Percentiles rank a stretch among this genome's conserved stretches.
These are phyloP conservation scores for Cajanus cajan DNA, from an alignment of 306 rosid species.

Conservation along the genomic window DNA sequence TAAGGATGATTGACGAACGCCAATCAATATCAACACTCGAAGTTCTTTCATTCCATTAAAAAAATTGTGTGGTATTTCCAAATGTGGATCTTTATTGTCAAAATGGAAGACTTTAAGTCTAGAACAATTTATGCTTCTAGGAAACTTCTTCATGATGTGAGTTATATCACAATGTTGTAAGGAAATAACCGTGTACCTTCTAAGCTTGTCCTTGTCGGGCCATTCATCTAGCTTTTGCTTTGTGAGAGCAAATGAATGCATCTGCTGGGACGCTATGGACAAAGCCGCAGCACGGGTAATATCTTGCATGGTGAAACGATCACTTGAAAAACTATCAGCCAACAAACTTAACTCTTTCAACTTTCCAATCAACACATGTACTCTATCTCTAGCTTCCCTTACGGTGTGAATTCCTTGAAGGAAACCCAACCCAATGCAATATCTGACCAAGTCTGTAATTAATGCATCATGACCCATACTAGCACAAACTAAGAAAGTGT, in stretches of 20 bases:
- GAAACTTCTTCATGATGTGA: not conserved
- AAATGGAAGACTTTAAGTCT: constrained; percentile 4
- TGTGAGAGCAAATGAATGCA: not conserved
- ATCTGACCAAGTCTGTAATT: constrained; percentile 1
- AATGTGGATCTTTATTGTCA: not conserved
- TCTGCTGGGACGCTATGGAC: not conserved
- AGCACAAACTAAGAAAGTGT: constrained; percentile 35
- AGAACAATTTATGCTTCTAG: not conserved
- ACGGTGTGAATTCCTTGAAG: not conserved
- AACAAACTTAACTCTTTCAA: not conserved
- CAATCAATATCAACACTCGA: not conserved
- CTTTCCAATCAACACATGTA: not conserved
- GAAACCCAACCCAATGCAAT: constrained; percentile 27
- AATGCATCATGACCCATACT: not conserved
- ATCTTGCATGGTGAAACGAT: not conserved
- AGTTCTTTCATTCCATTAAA: not conserved
- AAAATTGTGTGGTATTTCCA: not conserved
- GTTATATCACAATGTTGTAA: not conserved
- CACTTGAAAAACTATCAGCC: not conserved
- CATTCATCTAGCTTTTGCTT: not conserved
- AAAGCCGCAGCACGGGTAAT: not conserved
- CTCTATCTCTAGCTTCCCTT: not conserved
- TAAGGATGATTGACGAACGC: not conserved
- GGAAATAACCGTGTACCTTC: not conserved
- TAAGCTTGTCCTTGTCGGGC: not conserved